Evolutionary conservation across 257 asterid genomes (phyloP).

Genomic region (Linderniella brevidens): DNA sequence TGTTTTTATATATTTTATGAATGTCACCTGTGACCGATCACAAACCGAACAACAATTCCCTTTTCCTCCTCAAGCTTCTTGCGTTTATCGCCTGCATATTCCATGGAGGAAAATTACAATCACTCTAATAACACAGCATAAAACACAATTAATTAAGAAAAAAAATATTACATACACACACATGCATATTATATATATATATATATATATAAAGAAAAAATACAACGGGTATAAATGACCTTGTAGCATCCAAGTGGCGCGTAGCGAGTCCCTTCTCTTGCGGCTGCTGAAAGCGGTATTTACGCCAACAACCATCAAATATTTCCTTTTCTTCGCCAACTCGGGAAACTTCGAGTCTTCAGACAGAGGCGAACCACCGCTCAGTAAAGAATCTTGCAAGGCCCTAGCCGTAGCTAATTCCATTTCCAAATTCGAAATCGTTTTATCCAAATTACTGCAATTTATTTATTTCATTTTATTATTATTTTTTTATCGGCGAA

Average conservation of each 20-base stretch:
- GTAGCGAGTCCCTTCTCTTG: constrained; percentile 79
- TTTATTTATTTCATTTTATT: constrained; percentile 9
- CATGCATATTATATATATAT: too few relatives aligned
- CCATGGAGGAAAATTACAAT: constrained; percentile 1
- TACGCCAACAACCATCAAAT: constrained; percentile 71
- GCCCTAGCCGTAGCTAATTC: constrained; percentile 78
- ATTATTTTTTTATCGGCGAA: constrained; percentile 2
- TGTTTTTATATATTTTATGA: background rate
- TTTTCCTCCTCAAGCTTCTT: constrained; percentile 40
- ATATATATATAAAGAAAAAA: background rate
- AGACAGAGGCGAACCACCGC: constrained; percentile 56
- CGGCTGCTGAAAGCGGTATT: constrained; percentile 90
- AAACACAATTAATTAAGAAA: constrained; percentile 4
- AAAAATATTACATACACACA: constrained; percentile 2
- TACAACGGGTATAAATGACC: constrained; percentile 25
- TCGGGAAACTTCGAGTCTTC: constrained; percentile 45
- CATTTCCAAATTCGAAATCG: constrained; percentile 72
- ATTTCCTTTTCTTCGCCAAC: constrained; percentile 44
- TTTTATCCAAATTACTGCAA: constrained; percentile 59
- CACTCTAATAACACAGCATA: background rate
- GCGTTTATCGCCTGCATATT: constrained; percentile 24
- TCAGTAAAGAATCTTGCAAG: constrained; percentile 54
- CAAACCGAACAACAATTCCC: constrained; percentile 38
- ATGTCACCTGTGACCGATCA: constrained; percentile 29
- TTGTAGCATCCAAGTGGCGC: constrained; percentile 88